Evolutionary conservation across 179 eudicot species (phyloP).

Genomic region (Carnegiea gigantea): DNA sequence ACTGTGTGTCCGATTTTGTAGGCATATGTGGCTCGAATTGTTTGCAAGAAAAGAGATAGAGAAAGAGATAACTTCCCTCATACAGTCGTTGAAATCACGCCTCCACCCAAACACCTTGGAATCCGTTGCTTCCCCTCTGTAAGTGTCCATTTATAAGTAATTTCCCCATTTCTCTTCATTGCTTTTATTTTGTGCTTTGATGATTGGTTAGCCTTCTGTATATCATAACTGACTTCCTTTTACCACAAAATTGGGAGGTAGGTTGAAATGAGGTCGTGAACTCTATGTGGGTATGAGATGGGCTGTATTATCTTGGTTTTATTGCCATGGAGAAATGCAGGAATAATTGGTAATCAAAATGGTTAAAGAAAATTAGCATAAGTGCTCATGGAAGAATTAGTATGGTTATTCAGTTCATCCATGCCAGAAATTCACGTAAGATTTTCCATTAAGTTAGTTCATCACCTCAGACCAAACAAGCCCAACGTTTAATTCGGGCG

Average conservation of each 20-base stretch:
- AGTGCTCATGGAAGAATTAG: not conserved
- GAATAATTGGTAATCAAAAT: not conserved
- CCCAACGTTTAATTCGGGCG: not conserved
- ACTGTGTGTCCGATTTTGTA: conserved; percentile 14
- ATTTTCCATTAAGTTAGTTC: not conserved
- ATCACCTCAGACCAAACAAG: not conserved
- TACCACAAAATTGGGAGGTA: not conserved
- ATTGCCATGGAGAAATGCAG: not conserved
- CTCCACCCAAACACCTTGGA: conserved; percentile 75
- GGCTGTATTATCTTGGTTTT: not conserved
- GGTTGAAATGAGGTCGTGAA: not conserved
- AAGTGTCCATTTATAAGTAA: conserved; percentile 16
- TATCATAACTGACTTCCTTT: not conserved
- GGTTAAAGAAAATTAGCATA: not conserved
- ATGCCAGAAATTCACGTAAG: not conserved
- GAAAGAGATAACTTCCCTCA: conserved; percentile 55
- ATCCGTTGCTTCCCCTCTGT: conserved; percentile 66
- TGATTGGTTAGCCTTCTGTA: not conserved
- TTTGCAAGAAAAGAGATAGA: conserved; percentile 62
- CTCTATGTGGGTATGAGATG: not conserved
- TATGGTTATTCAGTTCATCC: not conserved
- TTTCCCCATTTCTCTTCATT: not conserved
- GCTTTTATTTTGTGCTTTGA: not conserved
- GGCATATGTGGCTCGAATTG: conserved; percentile 29
- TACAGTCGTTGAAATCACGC: conserved; percentile 70